Evolutionary conservation across 192 early-diverging fungal genomes (phyloP), one percentile per base, ranked within the genome.

Genomic region (Mortierella claussenii): DNA sequence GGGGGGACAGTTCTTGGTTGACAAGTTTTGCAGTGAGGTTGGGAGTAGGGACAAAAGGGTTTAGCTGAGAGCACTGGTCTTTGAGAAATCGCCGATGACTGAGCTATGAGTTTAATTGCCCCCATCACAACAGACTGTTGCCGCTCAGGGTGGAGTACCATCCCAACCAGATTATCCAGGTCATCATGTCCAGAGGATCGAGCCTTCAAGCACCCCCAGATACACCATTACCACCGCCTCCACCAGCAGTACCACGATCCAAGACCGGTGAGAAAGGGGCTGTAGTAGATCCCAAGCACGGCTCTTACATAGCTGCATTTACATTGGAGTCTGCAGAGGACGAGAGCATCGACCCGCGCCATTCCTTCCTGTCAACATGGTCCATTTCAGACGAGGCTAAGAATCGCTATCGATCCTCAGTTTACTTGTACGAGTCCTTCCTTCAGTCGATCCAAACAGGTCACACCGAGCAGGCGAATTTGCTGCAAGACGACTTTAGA

Each of bases 381-480:
- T 17, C 43, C 2, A 12, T 62, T 17, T 62, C 64, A 20, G 31
- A 32, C 31, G 54, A 55, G 1, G 40, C 40, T 33, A 47, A 46
- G 27, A 31, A 20, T 1, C 24, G 52, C 4, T 65, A 45, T 31
- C 28, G 62, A 27, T 44, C 52, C 1, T 42, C 64, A 20, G 44
- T 66, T 23, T 28, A 27, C n/a, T 26, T 66, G 27, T 66, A 66
- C 33, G 64, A 66, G n/a, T 48, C 31, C 23, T 67, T 50, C 30
- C 12, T 67, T 3, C 28, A 50, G 3, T 34, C 54, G 2, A 50
- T 58, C 23, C 47, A 40, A 23, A 30, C n/a, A 18, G 65, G 65
- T 15, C 47, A 58, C 18, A 58, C 27, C 13, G 26, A 21, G 17
- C 46, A 58, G 32, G 55, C 65, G 4, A 40, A 51, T 21, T 15